Conservation (phyloP, 768 basidiomycete genomes). For the Termitomyces eurrhizus region DNA sequence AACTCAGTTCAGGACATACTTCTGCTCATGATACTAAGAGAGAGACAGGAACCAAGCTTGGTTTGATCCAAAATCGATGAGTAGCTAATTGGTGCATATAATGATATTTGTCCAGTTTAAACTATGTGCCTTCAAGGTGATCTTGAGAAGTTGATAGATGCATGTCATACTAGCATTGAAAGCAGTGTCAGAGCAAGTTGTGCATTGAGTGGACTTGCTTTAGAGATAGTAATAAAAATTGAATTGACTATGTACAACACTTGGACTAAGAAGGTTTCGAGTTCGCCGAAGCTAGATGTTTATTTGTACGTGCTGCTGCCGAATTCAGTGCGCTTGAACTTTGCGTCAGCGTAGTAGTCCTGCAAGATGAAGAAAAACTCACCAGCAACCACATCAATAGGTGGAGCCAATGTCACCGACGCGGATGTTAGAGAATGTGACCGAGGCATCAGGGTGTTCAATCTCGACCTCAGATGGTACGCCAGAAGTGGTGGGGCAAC, state of each 20-base stretch:
- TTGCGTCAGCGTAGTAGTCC: not conserved
- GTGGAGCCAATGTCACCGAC: conserved; percentile 38
- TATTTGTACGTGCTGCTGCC: not conserved
- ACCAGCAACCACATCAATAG: not conserved
- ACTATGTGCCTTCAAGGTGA: no score
- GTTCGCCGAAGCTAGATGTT: not conserved
- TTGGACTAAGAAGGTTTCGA: not conserved
- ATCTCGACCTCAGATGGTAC: conserved; percentile 40
- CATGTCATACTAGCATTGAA: no score
- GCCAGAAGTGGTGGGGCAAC: conserved; percentile 46
- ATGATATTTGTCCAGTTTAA: no score
- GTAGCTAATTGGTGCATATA: no score
- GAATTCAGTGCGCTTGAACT: not conserved
- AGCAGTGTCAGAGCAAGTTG: no score
- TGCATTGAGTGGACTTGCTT: not conserved
- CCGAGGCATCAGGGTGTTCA: conserved; percentile 33
- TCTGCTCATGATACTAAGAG: no score
- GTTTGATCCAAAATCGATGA: no score
- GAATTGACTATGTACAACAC: not conserved
- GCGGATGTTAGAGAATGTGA: conserved; percentile 54
- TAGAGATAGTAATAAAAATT: not conserved
- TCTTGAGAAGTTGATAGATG: no score
- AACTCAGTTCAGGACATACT: not conserved
- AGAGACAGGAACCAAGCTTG: no score
- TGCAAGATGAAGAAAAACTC: not conserved